A percentile compares a stretch with the other conserved stretches of the same genome.
Evolutionary conservation across 495 filamentous ascomycete genomes (phyloP).

Genomic region (Chaetomium cochliodes): DNA sequence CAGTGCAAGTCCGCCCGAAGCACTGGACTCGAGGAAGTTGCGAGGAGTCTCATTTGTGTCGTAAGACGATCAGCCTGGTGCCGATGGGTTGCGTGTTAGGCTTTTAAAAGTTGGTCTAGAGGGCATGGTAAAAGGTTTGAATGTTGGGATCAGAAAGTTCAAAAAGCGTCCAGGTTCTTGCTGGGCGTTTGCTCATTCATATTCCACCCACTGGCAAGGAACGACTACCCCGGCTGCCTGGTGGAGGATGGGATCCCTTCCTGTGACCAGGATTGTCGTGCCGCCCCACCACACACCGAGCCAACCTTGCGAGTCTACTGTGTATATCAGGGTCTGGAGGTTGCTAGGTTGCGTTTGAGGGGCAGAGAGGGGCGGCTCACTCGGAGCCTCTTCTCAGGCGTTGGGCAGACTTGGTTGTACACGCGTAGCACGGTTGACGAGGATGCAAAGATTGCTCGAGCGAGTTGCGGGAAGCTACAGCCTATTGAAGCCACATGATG

Average conservation of each 20-base stretch:
- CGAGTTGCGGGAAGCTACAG: neutral
- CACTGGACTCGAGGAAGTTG: neutral
- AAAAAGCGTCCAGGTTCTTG: neutral
- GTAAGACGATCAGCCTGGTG: neutral
- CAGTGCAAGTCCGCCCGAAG: neutral
- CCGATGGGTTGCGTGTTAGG: neutral
- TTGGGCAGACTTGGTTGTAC: neutral
- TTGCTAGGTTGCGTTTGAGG: neutral
- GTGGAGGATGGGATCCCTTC: conserved; percentile 9
- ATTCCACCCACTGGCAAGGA: conserved; percentile 1
- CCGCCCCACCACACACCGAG: neutral
- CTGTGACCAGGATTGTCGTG: neutral
- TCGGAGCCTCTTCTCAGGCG: neutral
- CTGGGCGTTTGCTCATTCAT: conserved; percentile 14
- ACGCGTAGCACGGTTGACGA: neutral
- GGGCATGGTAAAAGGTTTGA: conserved; percentile 16
- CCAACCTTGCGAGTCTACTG: neutral
- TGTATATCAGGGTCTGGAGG: conserved; percentile 1
- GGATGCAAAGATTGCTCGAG: neutral
- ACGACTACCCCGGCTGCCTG: neutral
- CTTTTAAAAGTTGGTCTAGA: neutral
- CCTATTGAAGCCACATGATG: conserved; percentile 2
- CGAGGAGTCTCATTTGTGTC: neutral
- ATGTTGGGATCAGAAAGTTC: neutral
- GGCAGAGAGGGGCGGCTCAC: neutral